These are phyloP conservation scores for Pythium folliculosum DNA, from an alignment of 352 stramenopile genomes.

Conservation along the genomic window DNA sequence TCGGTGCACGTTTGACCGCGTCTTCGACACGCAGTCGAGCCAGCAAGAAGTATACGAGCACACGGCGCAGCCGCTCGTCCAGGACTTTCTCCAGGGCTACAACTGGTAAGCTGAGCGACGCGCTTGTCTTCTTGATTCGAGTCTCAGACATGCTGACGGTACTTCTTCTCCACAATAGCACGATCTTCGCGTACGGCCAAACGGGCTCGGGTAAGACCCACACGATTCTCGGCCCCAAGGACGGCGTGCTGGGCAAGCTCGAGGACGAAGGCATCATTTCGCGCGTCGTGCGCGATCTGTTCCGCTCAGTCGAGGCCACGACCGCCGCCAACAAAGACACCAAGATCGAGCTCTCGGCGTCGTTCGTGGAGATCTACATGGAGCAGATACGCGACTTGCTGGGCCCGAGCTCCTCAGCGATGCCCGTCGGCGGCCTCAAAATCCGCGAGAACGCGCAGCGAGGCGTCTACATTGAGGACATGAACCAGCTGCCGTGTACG, in stretches of 20 bases:
- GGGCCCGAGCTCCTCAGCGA: conserved; percentile 18
- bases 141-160: not conserved
- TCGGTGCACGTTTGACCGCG: conserved; percentile 70
- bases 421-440: conserved; percentile 48
- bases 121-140: too few species aligned
- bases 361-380: conserved; percentile 91
- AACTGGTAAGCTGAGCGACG: conserved; percentile 54
- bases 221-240: conserved; percentile 71
- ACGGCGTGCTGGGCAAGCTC: conserved; percentile 54
- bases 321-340: conserved; percentile 21
- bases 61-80: conserved; percentile 62
- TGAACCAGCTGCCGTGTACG: conserved; percentile 46
- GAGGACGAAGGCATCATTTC: conserved; percentile 74
- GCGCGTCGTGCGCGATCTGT: conserved; percentile 58
- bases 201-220: conserved; percentile 64
- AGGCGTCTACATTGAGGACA: conserved; percentile 79
- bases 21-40: conserved; percentile 59
- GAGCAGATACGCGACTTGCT: conserved; percentile 84
- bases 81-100: conserved; percentile 70
- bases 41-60: conserved; percentile 74
- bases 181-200: conserved; percentile 60
- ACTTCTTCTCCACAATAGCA: conserved; percentile 25
- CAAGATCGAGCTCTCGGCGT: conserved; percentile 56
- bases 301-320: conserved; percentile 30
- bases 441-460: conserved; percentile 70